Percentiles rank a stretch among this genome's conserved stretches.
phyloP scores from a whole-genome alignment of 2,329 filamentous ascomycete species.

The Aspergillus glaucus region DNA sequence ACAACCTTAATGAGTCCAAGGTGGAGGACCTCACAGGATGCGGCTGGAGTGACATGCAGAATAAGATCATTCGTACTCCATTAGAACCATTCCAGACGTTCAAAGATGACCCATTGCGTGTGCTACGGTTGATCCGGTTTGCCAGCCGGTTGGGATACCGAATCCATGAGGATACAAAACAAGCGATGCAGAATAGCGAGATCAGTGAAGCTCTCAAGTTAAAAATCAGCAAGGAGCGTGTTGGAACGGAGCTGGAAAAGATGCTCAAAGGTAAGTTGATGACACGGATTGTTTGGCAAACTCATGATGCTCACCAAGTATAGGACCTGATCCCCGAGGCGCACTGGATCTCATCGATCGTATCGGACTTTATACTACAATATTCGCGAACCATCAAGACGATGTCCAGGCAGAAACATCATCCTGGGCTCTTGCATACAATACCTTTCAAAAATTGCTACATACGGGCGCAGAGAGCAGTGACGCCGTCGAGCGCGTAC shows the following conservation, averaged over 20 bases:
- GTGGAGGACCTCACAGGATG: conserved; percentile 78
- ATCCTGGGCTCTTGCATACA: conserved; percentile 59
- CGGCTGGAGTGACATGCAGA: conserved; percentile 68
- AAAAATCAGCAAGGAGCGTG: conserved; percentile 88
- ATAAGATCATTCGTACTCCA: conserved; percentile 72
- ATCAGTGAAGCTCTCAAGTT: conserved; percentile 71
- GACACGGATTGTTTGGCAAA: neutral
- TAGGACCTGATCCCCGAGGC: conserved; percentile 33
- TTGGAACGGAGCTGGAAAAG: conserved; percentile 84
- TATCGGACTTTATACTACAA: conserved; percentile 33
- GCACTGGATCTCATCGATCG: conserved; percentile 36
- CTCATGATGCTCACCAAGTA: neutral
- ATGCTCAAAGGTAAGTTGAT: conserved; percentile 65
- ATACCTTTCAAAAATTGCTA: conserved; percentile 52
- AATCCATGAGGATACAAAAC: conserved; percentile 64
- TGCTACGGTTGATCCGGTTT: conserved; percentile 82
- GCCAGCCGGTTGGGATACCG: conserved; percentile 74
- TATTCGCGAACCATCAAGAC: conserved; percentile 40
- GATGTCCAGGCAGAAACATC: conserved; percentile 51
- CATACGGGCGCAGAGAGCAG: conserved; percentile 29
- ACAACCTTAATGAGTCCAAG: conserved; percentile 72
- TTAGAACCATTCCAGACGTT: conserved; percentile 87
- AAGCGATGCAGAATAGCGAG: conserved; percentile 69
- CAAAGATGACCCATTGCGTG: conserved; percentile 83
- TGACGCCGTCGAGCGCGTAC: conserved; percentile 23